These are phyloP conservation scores for Annulohypoxylon moriforme DNA, from an alignment of 495 filamentous ascomycete genomes.

Conservation along the genomic window DNA sequence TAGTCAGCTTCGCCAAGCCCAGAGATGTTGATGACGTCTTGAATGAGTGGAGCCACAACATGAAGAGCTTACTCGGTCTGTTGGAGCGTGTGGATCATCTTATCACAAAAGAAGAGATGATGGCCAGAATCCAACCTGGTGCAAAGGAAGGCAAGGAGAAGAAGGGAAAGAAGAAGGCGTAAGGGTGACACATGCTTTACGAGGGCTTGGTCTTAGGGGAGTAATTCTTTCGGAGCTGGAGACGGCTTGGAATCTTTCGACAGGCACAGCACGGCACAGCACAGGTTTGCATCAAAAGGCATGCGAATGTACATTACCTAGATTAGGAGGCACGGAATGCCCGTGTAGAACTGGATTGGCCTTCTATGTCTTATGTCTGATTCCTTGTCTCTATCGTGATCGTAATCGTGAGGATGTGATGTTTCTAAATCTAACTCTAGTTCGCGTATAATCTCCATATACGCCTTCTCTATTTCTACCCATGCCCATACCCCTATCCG, in stretches of 20 bases:
- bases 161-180: conserved; percentile 51
- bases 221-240: conserved; percentile 29
- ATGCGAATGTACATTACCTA: conserved; percentile 50
- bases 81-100: conserved; percentile 96
- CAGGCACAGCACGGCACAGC: conserved; percentile 29
- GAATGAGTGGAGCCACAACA: conserved; percentile 98
- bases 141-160: conserved; percentile 49
- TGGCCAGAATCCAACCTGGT: conserved; percentile 90
- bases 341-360: conserved; percentile 35
- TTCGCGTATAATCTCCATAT: conserved; percentile 8
- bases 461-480: not conserved
- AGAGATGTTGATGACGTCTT: conserved; percentile 96
- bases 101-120: conserved; percentile 99
- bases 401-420: not conserved
- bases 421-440: not conserved
- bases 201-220: conserved; percentile 19
- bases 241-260: conserved; percentile 29
- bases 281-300: conserved; percentile 41
- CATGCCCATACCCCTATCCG: conserved; percentile 55
- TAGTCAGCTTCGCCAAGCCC: conserved; percentile 93
- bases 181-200: conserved; percentile 25
- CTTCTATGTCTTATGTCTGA: conserved; percentile 36
- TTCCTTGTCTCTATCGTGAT: not conserved
- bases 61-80: conserved; percentile 94
- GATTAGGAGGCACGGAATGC: conserved; percentile 36